Base-by-base conservation (phyloP, 768 basidiomycete genomes). In the Suillus weaverae region DNA sequence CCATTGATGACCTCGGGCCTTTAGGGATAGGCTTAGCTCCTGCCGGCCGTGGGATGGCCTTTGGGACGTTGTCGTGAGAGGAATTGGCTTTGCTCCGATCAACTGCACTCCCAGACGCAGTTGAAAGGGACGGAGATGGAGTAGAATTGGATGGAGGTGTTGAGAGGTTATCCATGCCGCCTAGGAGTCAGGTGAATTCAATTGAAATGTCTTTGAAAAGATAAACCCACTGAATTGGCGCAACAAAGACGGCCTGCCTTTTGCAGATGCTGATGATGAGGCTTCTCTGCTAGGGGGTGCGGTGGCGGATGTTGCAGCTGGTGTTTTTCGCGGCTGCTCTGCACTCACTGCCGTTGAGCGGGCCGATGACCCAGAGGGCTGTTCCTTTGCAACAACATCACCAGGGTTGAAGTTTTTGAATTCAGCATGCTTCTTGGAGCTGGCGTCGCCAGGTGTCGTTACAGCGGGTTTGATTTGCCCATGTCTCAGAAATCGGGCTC, bases 341-440 rank as follows among this genome's bases (percentile, higher is more conserved):
- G 18, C 53, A n/a, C 53, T 54, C 11, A 7, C 11, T 33, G 35
- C 18, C 4, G 57, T 41, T 32, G 57, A 13, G 6, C 39, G 26
- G 10, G 26, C 6, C 39, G 18, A 41, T 20, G 57, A 59, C 38
- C 57, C 57, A 41, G 30, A 32, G 26, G 39, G 39, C 26, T 41
- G 57, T 20, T 32, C 57, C 38, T 59, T 41, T 41, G 10, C 26
- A 32, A 18, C 11, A 41, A 20, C 26, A 59, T 30, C 26, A 32
- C 11, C 6, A 20, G 39, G 57, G 30, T 59, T 59, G 57, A 59
- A 59, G 11, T 59, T 59, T 41, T 8, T 59, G 39, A 59, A 59
- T 36, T 41, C 57, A 7, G 57, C 26, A 7, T 41, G 57, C 11
- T 41, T 38, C 56, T 57, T 59, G 26, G 56, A 39, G 38, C 39